Evolutionary conservation across 2,329 filamentous ascomycete genomes (phyloP).

Genomic region (Claviceps maximensis): DNA sequence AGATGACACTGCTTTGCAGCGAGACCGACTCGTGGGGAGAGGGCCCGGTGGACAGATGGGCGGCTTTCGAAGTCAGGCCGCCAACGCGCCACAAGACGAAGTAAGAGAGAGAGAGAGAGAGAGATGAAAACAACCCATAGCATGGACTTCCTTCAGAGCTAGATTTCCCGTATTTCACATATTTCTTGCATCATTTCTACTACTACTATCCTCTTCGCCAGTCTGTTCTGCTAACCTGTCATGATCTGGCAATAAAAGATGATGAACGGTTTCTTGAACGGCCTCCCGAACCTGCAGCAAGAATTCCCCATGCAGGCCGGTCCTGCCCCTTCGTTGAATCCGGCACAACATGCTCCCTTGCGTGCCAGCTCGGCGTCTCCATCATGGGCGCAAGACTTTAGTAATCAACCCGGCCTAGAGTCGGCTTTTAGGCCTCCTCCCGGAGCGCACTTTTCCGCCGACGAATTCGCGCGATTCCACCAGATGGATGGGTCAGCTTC

Average conservation of each 20-base stretch:
- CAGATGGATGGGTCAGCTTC: slow-evolving; percentile 49
- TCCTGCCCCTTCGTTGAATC: slow-evolving; percentile 32
- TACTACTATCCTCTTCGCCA: not conserved
- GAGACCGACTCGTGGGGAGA: slow-evolving; percentile 72
- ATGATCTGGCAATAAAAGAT: slow-evolving; percentile 43
- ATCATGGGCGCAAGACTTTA: slow-evolving; percentile 40
- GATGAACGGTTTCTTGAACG: slow-evolving; percentile 84
- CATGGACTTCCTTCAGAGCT: too few species aligned
- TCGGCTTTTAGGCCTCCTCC: slow-evolving; percentile 49
- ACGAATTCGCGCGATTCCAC: slow-evolving; percentile 81
- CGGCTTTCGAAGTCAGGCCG: slow-evolving; percentile 61
- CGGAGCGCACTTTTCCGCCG: slow-evolving; percentile 55
- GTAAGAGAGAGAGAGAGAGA: slow-evolving; percentile 21
- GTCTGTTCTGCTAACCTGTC: not conserved
- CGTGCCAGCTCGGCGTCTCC: slow-evolving; percentile 41
- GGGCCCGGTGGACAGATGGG: slow-evolving; percentile 58
- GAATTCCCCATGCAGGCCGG: slow-evolving; percentile 39
- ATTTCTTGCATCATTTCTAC: too few species aligned
- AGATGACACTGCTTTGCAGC: slow-evolving; percentile 88
- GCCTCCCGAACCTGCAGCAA: slow-evolving; percentile 47
- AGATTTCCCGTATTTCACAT: too few species aligned
- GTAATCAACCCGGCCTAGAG: slow-evolving; percentile 55
- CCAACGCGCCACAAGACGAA: slow-evolving; percentile 61
- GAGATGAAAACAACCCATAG: too few species aligned
- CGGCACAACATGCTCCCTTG: slow-evolving; percentile 36